Base-by-base conservation (phyloP, 345 rosid genomes). In the Melaleuca alternifolia region DNA sequence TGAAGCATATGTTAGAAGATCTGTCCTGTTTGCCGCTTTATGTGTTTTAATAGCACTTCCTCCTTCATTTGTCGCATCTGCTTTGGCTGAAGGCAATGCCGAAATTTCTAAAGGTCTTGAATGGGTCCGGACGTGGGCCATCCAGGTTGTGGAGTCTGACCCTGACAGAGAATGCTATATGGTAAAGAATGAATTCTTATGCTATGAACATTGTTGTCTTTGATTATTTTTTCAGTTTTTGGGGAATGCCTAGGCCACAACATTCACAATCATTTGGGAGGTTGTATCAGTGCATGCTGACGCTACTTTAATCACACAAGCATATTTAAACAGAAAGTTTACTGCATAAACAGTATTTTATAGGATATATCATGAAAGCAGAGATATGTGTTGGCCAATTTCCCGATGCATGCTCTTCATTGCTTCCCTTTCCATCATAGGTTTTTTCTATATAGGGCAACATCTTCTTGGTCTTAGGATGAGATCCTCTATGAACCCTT, bases 1-100 rank as follows among this genome's bases (percentile, higher is more conserved):
- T 86, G 99, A 97, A 92, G 99, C 97, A 30, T 96, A 94, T 89
- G 99, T 97, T 44, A 93, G 99, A 90, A 94, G 90, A 88, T 97
- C 99, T 33, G 98, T 93, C 85, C 97, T 97, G 84, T 94, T 94
- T 85, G 96, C 99, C 26, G 97, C 96, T 86, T 96, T 99, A 54
- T 93, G 96, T 77, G 89, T 96, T 83, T 90, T 97, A 88, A 88
- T 93, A 56, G 90, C 99, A 33, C 96, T 97, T 88, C 98, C 95
- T 91, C 99, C 99, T 23, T 94, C 98, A 46, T 94, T 84, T 92
- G 91, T 96, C 51, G 95, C 94, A 82, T 93, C 99, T 53, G 91
- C 93, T 85, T 87, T 97, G 87, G 87, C 90, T 65, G 98, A 96
- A 90, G 99, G 98, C 88, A 94, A 93, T 84, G 87, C 89, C 52